Percentiles rank a stretch among this genome's conserved stretches.
phyloP scores from a whole-genome alignment of 2,329 filamentous ascomycete species.

The Didymella sp. region DNA sequence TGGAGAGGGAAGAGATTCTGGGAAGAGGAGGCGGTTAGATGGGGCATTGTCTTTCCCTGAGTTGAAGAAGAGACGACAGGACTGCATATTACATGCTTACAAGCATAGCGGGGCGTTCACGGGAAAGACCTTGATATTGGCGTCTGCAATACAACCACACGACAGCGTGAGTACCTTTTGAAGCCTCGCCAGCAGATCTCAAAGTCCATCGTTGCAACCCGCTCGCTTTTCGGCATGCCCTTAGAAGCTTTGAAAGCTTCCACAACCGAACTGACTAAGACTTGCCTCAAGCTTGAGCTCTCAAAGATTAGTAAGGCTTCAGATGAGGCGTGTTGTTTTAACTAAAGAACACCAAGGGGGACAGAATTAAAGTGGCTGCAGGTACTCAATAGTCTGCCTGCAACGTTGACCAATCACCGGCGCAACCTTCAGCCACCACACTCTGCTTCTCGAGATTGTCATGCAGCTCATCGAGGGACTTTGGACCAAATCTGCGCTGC shows the following conservation, averaged over 20 bases:
- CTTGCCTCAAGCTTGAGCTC: not conserved
- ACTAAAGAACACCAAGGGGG: not conserved
- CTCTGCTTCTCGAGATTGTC: not conserved
- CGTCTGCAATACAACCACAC: slow-evolving; percentile 1
- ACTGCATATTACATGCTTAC: not conserved
- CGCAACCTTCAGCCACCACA: not conserved
- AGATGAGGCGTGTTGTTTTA: not conserved
- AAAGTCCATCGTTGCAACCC: not conserved
- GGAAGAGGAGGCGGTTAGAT: slow-evolving; percentile 61
- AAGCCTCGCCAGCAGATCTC: not conserved
- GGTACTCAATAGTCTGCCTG: not conserved
- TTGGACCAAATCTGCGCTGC: not conserved
- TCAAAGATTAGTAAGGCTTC: too few species aligned
- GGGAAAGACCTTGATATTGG: not conserved
- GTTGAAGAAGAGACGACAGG: not conserved
- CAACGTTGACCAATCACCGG: not conserved
- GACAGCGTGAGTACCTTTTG: not conserved
- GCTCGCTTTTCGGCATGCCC: too few species aligned
- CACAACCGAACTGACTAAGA: not conserved
- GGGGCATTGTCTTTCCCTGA: too few species aligned
- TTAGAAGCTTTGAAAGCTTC: not conserved
- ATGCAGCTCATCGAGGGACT: not conserved
- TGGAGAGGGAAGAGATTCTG: slow-evolving; percentile 87
- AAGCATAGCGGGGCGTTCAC: slow-evolving; percentile 12
- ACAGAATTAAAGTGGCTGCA: not conserved